Evolutionary conservation across 2,329 filamentous ascomycete genomes (phyloP).

Genomic region (Epichloe glyceriae): DNA sequence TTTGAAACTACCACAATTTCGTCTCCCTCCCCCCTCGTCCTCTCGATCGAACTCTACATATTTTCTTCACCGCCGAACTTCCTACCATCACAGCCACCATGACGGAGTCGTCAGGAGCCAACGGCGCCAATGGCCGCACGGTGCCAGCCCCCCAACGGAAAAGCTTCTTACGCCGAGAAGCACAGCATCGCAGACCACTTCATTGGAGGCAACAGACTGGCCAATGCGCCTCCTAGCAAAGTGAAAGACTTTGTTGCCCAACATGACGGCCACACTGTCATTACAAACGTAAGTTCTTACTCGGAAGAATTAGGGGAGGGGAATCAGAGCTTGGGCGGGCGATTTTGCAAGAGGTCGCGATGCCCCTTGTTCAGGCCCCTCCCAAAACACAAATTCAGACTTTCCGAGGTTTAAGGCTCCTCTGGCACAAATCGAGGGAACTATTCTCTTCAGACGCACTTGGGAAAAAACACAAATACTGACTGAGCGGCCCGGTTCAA

Average conservation of each 20-base stretch:
- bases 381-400: too few relatives aligned
- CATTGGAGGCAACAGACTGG: slow-evolving; percentile 84
- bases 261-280: slow-evolving; percentile 91
- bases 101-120: slow-evolving; percentile 30
- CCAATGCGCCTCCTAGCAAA: slow-evolving; percentile 66
- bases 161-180: slow-evolving; percentile 62
- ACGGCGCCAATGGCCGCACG: slow-evolving; percentile 32
- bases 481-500: background rate
- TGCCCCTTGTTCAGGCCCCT: too few relatives aligned
- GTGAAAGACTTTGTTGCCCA: slow-evolving; percentile 93
- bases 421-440: background rate
- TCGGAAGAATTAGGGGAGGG: background rate
- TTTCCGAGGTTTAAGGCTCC: too few relatives aligned
- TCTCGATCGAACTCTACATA: background rate
- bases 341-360: background rate
- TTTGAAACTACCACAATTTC: background rate
- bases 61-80: background rate
- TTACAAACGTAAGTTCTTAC: slow-evolving; percentile 67
- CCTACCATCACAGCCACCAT: slow-evolving; percentile 22
- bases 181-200: slow-evolving; percentile 83
- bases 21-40: background rate
- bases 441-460: background rate
- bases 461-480: background rate
- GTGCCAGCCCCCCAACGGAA: slow-evolving; percentile 42
- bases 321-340: background rate